A percentile compares a stretch with the other conserved stretches of the same genome.
These are phyloP conservation scores for Aspergillus arachidicola DNA, from an alignment of 2,329 filamentous ascomycete species.

Conservation along the genomic window DNA sequence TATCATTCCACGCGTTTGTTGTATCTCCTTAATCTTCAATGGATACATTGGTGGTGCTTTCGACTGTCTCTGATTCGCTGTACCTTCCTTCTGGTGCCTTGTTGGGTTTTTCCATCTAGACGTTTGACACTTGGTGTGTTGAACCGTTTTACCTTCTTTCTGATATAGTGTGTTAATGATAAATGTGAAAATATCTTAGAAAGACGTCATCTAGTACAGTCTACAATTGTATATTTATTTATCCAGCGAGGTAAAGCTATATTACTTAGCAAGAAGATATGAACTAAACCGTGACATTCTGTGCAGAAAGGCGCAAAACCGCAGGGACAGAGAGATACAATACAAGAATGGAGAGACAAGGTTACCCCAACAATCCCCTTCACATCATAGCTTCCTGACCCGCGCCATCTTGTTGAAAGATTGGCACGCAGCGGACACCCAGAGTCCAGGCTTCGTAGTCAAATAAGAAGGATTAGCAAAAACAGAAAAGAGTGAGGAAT, in stretches of 20 bases:
- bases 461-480: no score
- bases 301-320: rapidly evolving
- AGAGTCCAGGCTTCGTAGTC: no score
- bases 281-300: neutral
- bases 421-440: neutral
- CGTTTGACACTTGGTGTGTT: neutral
- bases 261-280: neutral
- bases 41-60: neutral
- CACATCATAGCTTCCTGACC: neutral
- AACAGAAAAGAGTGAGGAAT: no score
- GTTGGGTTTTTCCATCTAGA: neutral
- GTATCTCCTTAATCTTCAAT: neutral
- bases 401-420: neutral
- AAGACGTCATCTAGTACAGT: no score
- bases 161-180: no score
- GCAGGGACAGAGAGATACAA: no score
- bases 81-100: neutral
- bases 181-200: no score
- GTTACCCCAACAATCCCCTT: neutral
- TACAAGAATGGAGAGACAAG: neutral
- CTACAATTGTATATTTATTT: rapidly evolving
- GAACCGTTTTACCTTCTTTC: neutral
- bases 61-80: neutral
- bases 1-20: neutral
- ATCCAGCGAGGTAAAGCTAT: neutral